Base-by-base conservation (phyloP, 2,329 filamentous ascomycete genomes). In the Pseudogymnoascus sp. region DNA sequence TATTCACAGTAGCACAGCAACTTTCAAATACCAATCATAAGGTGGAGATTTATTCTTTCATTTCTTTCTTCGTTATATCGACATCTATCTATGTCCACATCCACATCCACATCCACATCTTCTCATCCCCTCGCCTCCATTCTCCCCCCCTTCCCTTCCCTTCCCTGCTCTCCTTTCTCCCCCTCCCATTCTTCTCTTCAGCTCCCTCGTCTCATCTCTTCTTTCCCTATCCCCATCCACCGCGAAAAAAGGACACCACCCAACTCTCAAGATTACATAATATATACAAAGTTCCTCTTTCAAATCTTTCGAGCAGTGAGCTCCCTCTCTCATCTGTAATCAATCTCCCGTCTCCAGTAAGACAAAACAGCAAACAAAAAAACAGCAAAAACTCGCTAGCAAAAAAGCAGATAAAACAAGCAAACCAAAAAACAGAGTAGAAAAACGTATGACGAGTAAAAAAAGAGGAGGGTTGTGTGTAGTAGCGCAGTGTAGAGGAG, bases 241-340 rank as follows among this genome's bases (percentile, higher is more conserved):
- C n/a, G 12, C 25, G 4, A 31, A 56, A 34, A 56, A 34, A 11
- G 5, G 28, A 31, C 46, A 56, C 46, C 46, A 34, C 46, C 46
- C 23, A 28, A 9, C 42, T 46, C 46, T 34, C 46, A 56, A 53
- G 46, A 56, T 56, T 56, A 56, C 46, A 56, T 56, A 56, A 53
- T 31, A 56, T 56, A 56, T 56, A 56, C 25, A 46, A 6, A 18
- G 1, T 4, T 4, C 16, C 25, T n/a, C 14, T 7, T 7, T 5
- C 14, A 31, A 53, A 53, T 56, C 25, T 56, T 21, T 34, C 46
- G 46, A 56, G 46, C 46, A 56, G n/a, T 56, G 46, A 56, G 46
- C 46, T 56, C 46, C 25, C 43, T 8, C 46, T 12, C 3, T 12
- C 43, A 49, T 49, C 25, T 53, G 25, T 53, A 31, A 49, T 40